Base-by-base conservation (phyloP, 257 asterid genomes). In the Coffea canephora region DNA sequence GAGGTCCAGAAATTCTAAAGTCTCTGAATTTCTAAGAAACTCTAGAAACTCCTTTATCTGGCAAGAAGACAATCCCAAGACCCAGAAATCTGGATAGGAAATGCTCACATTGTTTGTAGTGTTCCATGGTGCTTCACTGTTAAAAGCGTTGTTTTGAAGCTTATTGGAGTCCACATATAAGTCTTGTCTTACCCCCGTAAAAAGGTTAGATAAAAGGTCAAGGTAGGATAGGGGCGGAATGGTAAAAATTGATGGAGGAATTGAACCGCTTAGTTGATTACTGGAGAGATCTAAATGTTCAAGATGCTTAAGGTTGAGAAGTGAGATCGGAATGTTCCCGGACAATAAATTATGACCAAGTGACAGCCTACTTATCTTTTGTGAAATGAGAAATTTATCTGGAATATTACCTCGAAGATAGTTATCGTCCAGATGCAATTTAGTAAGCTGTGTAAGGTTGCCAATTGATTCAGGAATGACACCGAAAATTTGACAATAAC, bases 131-230 rank as follows among this genome's bases (percentile, higher is more conserved):
- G 36, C 39, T n/a, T 16, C 11, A 36, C 74, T 0, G 7, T 68
- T 4, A 39, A 39, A 39, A 2, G 43, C 5, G 43, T 39, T 39
- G 43, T 39, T 39, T 39, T 39, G 43, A 39, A 39, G 3, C 43
- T 39, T 39, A 39, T 39, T 39, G 43, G 5, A 39, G 43, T 39
- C 5, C 5, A 4, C 66, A 23, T 21, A 46, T 48, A 74, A 27
- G 6, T 39, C 43, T 39, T 39, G 43, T 0, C 5, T 4, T 2
- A 39, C 5, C 5, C 86, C 86, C 50, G 71, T 69, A 25, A 83
- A 52, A 69, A 75, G 50, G 59, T 83, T 83, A 34, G 75, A 70
- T 46, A 83, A 79, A 48, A 83, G 36, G 27, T n/a, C 70, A 23
- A 83, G 72, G 11, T n/a, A 0, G 2, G 0, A 1, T 4, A 81